Evolutionary conservation across 495 filamentous ascomycete genomes (phyloP).

Genomic region (Chaetomium tenue): DNA sequence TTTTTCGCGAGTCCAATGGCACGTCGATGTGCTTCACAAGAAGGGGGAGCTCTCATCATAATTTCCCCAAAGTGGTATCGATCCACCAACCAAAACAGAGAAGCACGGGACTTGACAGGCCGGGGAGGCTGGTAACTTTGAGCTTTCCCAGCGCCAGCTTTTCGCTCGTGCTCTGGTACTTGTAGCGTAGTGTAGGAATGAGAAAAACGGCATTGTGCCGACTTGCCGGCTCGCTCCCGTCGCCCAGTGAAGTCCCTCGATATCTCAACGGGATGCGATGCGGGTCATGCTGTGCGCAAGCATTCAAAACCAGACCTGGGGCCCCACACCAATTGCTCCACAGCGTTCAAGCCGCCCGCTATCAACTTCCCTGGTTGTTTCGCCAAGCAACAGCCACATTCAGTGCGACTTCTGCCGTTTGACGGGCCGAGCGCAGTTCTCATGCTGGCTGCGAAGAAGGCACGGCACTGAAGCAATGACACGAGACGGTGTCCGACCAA

Average conservation of each 20-base stretch:
- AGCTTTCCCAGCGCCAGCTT: not conserved
- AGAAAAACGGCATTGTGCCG: slow-evolving; percentile 4
- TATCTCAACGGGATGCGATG: not conserved
- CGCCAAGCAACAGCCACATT: not conserved
- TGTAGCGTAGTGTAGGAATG: not conserved
- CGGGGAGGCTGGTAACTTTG: slow-evolving; percentile 7
- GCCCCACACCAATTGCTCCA: not conserved
- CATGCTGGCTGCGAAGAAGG: not conserved
- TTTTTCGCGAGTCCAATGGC: slow-evolving; percentile 14
- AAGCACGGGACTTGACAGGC: not conserved
- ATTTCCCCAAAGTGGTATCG: slow-evolving; percentile 33
- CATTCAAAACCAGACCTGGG: not conserved
- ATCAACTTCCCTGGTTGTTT: not conserved
- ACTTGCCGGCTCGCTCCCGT: not conserved
- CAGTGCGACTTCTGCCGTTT: not conserved
- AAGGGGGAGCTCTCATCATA: slow-evolving; percentile 26
- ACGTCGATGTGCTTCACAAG: slow-evolving; percentile 13
- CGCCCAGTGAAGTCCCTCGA: not conserved
- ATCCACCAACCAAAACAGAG: slow-evolving; percentile 18
- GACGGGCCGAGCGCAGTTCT: not conserved
- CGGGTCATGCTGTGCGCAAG: not conserved
- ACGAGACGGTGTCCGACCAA: not conserved
- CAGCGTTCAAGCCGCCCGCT: not conserved
- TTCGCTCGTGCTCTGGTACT: not conserved
- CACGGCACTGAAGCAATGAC: not conserved